Evolutionary conservation across 352 stramenopile species (phyloP).

Genomic region (Bremia lactucae): DNA sequence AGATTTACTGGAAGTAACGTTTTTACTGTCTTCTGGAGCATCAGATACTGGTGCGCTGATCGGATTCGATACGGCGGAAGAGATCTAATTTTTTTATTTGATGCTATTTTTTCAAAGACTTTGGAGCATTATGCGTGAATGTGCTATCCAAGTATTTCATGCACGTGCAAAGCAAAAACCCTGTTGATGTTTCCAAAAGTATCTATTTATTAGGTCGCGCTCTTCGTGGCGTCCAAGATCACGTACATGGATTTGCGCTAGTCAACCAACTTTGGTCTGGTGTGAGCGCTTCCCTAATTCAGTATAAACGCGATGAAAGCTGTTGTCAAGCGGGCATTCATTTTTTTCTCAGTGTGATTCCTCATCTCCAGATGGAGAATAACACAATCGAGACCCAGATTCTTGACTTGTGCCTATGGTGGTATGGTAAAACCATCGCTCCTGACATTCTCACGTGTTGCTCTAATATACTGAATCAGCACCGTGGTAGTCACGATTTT

Average conservation of each 20-base stretch:
- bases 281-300: slow-evolving; percentile 22
- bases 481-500: slow-evolving; percentile 23
- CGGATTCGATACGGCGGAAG: not conserved
- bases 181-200: slow-evolving; percentile 16
- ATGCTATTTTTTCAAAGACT: slow-evolving; percentile 22
- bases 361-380: slow-evolving; percentile 9
- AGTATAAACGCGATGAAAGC: slow-evolving; percentile 14
- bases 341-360: slow-evolving; percentile 42
- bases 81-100: slow-evolving; percentile 6
- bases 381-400: slow-evolving; percentile 29
- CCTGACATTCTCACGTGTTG: slow-evolving; percentile 38
- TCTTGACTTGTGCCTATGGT: slow-evolving; percentile 28
- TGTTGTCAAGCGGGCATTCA: slow-evolving; percentile 30
- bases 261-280: slow-evolving; percentile 44
- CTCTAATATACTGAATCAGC: slow-evolving; percentile 25
- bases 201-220: slow-evolving; percentile 44
- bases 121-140: slow-evolving; percentile 38
- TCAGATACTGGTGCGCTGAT: slow-evolving; percentile 34
- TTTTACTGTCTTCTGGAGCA: slow-evolving; percentile 34
- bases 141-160: slow-evolving; percentile 26
- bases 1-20: slow-evolving; percentile 58
- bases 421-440: slow-evolving; percentile 31
- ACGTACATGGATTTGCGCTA: slow-evolving; percentile 18
- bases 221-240: slow-evolving; percentile 34
- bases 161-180: slow-evolving; percentile 21